Percentiles rank a stretch among this genome's conserved stretches.
Evolutionary conservation across 2,329 filamentous ascomycete species (phyloP).

Genomic region (Scortechinia acanthostroma): DNA sequence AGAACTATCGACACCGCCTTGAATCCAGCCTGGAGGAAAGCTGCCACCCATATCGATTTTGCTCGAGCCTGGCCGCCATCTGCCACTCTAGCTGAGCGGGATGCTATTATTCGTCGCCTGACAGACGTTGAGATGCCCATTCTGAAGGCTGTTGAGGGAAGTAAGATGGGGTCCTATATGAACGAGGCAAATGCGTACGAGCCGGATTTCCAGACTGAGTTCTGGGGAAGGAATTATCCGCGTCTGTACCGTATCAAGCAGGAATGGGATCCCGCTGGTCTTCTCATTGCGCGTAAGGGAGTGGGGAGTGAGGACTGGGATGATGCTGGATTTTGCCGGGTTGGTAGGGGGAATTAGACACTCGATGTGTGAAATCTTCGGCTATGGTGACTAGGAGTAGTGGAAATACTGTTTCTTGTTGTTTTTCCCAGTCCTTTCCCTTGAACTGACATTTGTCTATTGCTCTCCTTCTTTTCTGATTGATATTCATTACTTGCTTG

Average conservation of each 20-base stretch:
- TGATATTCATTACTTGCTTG: no score
- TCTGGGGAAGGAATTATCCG: constrained; percentile 24
- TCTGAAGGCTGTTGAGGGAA: background rate
- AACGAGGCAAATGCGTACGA: constrained; percentile 28
- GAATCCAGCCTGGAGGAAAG: background rate
- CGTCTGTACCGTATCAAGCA: constrained; percentile 15
- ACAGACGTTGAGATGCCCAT: background rate
- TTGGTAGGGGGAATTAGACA: no score
- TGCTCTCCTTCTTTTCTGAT: no score
- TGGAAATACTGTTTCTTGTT: no score
- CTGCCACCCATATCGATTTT: background rate
- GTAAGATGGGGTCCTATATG: constrained; percentile 19
- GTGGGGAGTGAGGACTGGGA: constrained; percentile 16
- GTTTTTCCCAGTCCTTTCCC: no score
- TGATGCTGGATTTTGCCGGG: constrained; percentile 11
- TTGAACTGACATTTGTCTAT: no score
- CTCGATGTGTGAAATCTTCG: no score
- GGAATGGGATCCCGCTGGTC: constrained; percentile 13
- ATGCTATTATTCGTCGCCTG: background rate
- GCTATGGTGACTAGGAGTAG: no score
- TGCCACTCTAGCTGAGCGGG: background rate
- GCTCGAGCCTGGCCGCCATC: background rate
- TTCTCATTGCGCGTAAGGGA: constrained; percentile 12
- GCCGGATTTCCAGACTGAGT: constrained; percentile 24
- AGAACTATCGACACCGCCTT: background rate